phyloP scores from a whole-genome alignment of 768 basidiomycete genomes.

The Lepiota venenata region DNA sequence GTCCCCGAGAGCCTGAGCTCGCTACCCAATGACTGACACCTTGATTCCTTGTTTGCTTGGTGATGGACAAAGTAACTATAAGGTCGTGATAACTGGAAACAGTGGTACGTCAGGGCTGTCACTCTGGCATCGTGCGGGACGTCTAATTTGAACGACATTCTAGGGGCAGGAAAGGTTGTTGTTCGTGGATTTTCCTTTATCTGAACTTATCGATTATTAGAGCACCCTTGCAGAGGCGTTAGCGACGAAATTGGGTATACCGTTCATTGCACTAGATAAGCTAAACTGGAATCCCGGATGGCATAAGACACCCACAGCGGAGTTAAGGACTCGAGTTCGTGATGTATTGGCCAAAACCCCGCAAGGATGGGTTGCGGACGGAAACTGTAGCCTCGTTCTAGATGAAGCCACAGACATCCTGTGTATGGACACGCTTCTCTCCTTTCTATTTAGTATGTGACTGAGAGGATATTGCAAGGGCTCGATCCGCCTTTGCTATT shows the following conservation, averaged over 20 bases:
- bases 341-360: conserved; percentile 24
- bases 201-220: conserved; percentile 22
- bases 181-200: not conserved
- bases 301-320: conserved; percentile 26
- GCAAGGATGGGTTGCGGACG: conserved; percentile 54
- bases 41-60: conserved; percentile 33
- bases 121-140: too few species aligned
- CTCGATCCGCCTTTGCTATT: conserved; percentile 59
- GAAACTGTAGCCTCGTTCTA: conserved; percentile 37
- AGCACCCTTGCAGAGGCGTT: conserved; percentile 44
- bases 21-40: not conserved
- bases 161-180: conserved; percentile 29
- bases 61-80: conserved; percentile 41
- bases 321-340: conserved; percentile 27
- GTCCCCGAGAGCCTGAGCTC: too few species aligned
- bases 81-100: conserved; percentile 49
- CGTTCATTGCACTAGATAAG: conserved; percentile 43
- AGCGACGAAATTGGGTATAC: conserved; percentile 39
- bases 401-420: conserved; percentile 47
- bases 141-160: not conserved
- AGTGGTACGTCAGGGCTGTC: conserved; percentile 36
- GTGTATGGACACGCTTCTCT: conserved; percentile 37
- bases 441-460: not conserved
- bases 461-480: conserved; percentile 37
- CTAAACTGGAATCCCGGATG: conserved; percentile 51